Evolutionary conservation across 176 grass and related monocot species (phyloP).

Genomic region (Ensete glaucum): DNA sequence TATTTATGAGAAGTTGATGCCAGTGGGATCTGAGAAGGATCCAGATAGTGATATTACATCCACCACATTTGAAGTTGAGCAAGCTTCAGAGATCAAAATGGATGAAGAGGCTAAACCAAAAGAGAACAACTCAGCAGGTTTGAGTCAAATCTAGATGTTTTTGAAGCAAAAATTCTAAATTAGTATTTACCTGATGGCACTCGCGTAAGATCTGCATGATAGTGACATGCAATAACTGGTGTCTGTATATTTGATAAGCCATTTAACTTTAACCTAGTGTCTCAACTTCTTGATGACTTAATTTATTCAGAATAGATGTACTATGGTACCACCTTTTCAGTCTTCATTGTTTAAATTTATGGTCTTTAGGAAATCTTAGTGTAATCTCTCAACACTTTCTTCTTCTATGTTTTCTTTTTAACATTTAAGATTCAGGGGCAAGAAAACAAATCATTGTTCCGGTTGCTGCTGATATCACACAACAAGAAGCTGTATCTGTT

Average conservation of each 20-base stretch:
- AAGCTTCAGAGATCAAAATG: slow-evolving; percentile 19
- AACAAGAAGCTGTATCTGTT: slow-evolving; percentile 68
- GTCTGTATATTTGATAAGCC: no score
- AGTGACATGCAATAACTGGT: background rate
- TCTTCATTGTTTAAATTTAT: background rate
- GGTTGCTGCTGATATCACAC: slow-evolving; percentile 47
- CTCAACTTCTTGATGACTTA: no score
- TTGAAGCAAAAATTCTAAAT: background rate
- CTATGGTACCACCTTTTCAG: background rate
- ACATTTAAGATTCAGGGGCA: slow-evolving; percentile 7
- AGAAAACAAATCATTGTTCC: slow-evolving; percentile 29
- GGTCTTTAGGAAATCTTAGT: background rate
- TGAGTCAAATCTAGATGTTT: background rate
- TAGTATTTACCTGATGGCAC: background rate
- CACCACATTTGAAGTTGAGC: slow-evolving; percentile 19
- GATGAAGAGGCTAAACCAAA: slow-evolving; percentile 25
- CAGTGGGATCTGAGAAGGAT: slow-evolving; percentile 9
- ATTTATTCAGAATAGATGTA: background rate
- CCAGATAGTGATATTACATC: slow-evolving; percentile 25
- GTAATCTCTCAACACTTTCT: slow-evolving; percentile 8
- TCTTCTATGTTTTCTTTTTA: slow-evolving; percentile 16
- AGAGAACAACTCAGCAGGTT: background rate
- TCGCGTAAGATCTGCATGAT: background rate
- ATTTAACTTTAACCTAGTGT: no score
- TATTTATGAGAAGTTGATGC: slow-evolving; percentile 54